Percentiles rank a stretch among this genome's conserved stretches.
phyloP scores from a whole-genome alignment of 495 filamentous ascomycete genomes.

The Corynascus novoguineensis region DNA sequence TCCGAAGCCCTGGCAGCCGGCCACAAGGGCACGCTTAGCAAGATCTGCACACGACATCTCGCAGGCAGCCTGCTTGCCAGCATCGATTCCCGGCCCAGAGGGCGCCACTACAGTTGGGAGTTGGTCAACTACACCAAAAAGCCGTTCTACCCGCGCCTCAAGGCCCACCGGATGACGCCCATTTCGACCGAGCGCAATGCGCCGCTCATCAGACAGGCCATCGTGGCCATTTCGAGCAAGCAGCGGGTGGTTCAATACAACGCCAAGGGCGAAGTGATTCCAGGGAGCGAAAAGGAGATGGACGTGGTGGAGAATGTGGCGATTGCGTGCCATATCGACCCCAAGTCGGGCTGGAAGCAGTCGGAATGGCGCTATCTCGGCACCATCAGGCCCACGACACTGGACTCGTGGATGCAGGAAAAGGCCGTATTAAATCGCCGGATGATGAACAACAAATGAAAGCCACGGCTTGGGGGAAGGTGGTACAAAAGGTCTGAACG shows the following conservation, averaged over 20 bases:
- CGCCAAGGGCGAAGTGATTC: constrained; percentile 29
- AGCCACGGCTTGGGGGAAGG: neutral
- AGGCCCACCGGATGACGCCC: constrained; percentile 52
- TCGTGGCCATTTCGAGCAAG: constrained; percentile 62
- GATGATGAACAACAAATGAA: constrained; percentile 4
- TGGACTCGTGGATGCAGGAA: constrained; percentile 40
- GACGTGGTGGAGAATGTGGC: constrained; percentile 75
- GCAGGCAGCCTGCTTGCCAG: constrained; percentile 47
- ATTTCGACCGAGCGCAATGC: constrained; percentile 35
- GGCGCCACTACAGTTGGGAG: constrained; percentile 55
- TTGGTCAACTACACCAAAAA: constrained; percentile 55
- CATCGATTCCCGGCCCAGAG: constrained; percentile 50
- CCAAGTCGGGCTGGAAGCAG: constrained; percentile 42
- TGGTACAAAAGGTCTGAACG: neutral
- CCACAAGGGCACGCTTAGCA: constrained; percentile 51
- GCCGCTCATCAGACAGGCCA: constrained; percentile 56
- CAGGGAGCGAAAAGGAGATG: constrained; percentile 51
- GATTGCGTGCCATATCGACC: constrained; percentile 55
- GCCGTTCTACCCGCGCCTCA: constrained; percentile 47
- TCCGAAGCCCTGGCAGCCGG: constrained; percentile 65
- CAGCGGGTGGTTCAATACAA: constrained; percentile 54
- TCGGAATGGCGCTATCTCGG: constrained; percentile 75
- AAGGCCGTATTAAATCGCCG: constrained; percentile 8
- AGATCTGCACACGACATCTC: constrained; percentile 58
- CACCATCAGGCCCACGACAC: constrained; percentile 54